These are phyloP conservation scores for Kodamaea restingae DNA, from an alignment of 805 yeast species.

Conservation along the genomic window DNA sequence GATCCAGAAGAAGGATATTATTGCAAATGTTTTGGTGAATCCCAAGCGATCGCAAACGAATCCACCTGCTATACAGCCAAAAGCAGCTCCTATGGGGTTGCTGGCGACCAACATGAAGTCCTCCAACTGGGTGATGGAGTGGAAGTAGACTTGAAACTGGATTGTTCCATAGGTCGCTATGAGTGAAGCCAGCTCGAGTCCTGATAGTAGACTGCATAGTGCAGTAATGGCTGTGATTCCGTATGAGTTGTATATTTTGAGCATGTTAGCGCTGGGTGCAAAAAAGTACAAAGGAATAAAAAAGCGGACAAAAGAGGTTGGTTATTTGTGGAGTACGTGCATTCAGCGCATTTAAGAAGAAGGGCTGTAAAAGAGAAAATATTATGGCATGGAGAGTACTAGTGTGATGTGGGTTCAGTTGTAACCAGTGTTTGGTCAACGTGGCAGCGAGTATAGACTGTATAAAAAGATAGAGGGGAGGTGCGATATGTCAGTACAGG, in stretches of 20 bases:
- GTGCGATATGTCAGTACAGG: too few relatives aligned
- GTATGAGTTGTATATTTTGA: conserved; percentile 2
- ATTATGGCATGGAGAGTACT: too few relatives aligned
- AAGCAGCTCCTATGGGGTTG: conserved; percentile 35
- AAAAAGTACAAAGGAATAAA: not conserved
- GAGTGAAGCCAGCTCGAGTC: conserved; percentile 26
- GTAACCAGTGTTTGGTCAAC: too few relatives aligned
- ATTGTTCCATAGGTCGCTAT: conserved; percentile 18
- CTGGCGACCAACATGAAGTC: conserved; percentile 23
- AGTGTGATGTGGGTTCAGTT: too few relatives aligned
- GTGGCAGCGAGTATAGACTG: not conserved
- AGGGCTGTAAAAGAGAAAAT: not conserved
- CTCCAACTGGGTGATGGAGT: conserved; percentile 19
- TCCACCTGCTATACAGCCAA: conserved; percentile 31
- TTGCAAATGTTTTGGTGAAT: conserved; percentile 20
- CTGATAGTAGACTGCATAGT: conserved; percentile 24
- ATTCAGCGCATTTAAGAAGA: too few relatives aligned
- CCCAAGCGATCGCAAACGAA: conserved; percentile 27
- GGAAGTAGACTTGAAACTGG: conserved; percentile 20
- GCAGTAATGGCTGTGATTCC: conserved; percentile 14
- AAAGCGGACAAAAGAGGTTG: not conserved
- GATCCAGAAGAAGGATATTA: conserved; percentile 25
- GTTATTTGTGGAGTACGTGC: too few relatives aligned
- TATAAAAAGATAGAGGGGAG: too few relatives aligned
- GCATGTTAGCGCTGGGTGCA: conserved; percentile 5